Evolutionary conservation across 441 rosid species (phyloP).

Genomic region (Mallotus japonicus): DNA sequence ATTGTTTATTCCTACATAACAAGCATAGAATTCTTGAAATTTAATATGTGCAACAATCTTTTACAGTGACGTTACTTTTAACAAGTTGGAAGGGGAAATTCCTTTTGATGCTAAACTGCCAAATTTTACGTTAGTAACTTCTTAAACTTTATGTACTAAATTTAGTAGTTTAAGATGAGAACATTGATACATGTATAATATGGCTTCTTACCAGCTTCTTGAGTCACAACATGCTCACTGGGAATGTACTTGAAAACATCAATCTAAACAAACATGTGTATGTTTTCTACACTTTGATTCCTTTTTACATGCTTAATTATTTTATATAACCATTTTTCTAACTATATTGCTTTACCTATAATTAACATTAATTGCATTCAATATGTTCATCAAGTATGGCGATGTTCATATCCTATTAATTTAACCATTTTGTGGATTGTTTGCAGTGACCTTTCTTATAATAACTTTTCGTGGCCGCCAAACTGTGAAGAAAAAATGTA

Average conservation of each 20-base stretch:
- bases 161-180: no score
- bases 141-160: no score
- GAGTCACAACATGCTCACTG: neutral
- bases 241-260: neutral
- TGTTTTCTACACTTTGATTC: neutral
- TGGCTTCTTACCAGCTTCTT: neutral
- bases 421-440: neutral
- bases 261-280: neutral
- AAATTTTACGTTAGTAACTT: neutral
- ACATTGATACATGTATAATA: no score
- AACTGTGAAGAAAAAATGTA: constrained; percentile 22
- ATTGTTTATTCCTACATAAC: no score
- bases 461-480: constrained; percentile 33
- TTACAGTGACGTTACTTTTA: neutral
- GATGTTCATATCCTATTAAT: no score
- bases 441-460: constrained; percentile 40
- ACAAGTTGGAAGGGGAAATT: constrained; percentile 3
- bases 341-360: no score
- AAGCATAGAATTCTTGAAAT: neutral
- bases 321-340: no score
- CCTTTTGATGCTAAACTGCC: neutral
- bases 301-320: no score
- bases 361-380: no score
- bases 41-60: neutral
- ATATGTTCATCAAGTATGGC: no score